Percentiles rank a stretch among this genome's conserved stretches.
Evolutionary conservation across 805 yeast genomes (phyloP).

Genomic region (Candida chilensis): DNA sequence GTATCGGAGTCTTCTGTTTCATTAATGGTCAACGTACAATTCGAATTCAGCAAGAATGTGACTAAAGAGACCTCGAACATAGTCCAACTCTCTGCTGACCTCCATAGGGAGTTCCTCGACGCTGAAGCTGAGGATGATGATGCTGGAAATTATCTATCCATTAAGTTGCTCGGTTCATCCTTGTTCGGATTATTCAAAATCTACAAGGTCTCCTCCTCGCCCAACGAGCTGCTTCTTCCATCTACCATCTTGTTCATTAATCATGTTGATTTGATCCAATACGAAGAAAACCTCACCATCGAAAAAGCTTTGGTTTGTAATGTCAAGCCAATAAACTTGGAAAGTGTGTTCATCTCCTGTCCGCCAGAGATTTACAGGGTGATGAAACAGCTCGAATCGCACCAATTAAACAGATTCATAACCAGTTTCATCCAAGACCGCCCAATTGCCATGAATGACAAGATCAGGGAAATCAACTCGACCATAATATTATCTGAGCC

Average conservation of each 20-base stretch:
- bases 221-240: slow-evolving; percentile 10
- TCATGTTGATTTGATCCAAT: slow-evolving; percentile 18
- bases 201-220: slow-evolving; percentile 22
- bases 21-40: too few species aligned
- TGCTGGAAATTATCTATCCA: slow-evolving; percentile 5
- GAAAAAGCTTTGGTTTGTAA: slow-evolving; percentile 25
- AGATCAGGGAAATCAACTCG: slow-evolving; percentile 39
- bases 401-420: too few species aligned
- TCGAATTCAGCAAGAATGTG: too few species aligned
- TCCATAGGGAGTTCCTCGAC: not conserved
- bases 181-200: slow-evolving; percentile 15
- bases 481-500: slow-evolving; percentile 61
- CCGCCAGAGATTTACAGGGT: slow-evolving; percentile 38
- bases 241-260: slow-evolving; percentile 28
- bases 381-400: too few species aligned
- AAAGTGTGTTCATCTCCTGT: slow-evolving; percentile 26
- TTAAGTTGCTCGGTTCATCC: slow-evolving; percentile 12
- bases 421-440: too few species aligned
- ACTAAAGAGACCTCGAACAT: too few species aligned
- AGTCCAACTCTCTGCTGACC: not conserved
- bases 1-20: too few species aligned
- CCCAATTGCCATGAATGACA: too few species aligned
- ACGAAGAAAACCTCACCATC: slow-evolving; percentile 31
- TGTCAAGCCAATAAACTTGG: slow-evolving; percentile 20
- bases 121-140: slow-evolving; percentile 4